Evolutionary conservation across 805 yeast genomes (phyloP), one percentile per base, ranked within the genome.

Genomic region (Ogataea allantospora): DNA sequence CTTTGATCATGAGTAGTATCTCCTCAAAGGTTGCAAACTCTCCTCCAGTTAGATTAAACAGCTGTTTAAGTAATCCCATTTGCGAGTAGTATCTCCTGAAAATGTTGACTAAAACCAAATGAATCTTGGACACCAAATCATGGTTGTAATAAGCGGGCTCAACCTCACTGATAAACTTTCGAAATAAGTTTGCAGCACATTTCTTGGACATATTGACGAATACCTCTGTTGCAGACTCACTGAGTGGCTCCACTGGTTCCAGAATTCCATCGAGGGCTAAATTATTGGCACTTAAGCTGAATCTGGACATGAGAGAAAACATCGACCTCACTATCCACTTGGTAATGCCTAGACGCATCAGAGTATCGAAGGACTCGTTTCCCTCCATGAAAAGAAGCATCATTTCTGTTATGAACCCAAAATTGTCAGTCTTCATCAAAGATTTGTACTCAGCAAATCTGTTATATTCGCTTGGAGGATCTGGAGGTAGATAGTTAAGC

Each of bases 381-480:
- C 74, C 68, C 45, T 70, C 73, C 38, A 72, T 66, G 33, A 56
- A 70, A 8, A 71, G 45, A 21, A 63, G 45, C 9, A 70, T 50
- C 4, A 66, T 51, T 40, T 72, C 75, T 14, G 61, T 58, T 38
- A 70, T 63, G 9, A 59, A 56, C 8, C 69, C 66, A 42, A 60
- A 60, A 6, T 63, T 43, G 5, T 43, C 49, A 21, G 38, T 42
- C 30, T 48, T 51, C 57, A 69, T 55, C 28, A 61, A 56, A 9
- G 47, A 45, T 21, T 50, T 49, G 37, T 46, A 50, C 31, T 50
- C 51, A 4, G 44, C 35, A 28, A 37, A 45, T 10, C 44, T 30
- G 11, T 41, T 42, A 16, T 36, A 35, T 4, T 42, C 45, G 8
- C 15, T 34, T 2, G 47, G 40, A 10, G 35, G 35, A 12, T 46